Conservation (phyloP, 345 rosid genomes). For the Hibiscus mutabilis region DNA sequence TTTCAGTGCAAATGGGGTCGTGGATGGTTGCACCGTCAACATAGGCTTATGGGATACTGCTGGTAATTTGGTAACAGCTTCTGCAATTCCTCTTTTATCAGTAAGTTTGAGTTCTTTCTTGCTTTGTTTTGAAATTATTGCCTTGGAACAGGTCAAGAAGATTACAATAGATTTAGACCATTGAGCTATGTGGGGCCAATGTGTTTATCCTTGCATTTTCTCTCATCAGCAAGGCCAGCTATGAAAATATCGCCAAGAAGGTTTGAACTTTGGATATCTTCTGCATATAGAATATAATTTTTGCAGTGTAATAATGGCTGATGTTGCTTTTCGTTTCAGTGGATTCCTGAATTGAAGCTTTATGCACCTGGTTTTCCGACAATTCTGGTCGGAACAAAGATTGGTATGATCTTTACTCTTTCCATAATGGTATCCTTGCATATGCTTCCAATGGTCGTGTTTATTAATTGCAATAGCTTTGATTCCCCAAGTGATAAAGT, state of each 20-base stretch:
- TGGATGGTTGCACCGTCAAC: slow-evolving; percentile 86
- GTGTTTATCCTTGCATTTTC: background rate
- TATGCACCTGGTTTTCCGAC: slow-evolving; percentile 47
- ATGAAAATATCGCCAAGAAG: background rate
- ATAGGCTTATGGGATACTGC: slow-evolving; percentile 97
- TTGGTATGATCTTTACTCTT: background rate
- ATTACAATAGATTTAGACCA: slow-evolving; percentile 21
- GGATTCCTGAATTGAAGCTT: slow-evolving; percentile 16
- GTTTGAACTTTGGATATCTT: background rate
- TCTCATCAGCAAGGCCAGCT: background rate
- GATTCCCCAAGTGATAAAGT: no score
- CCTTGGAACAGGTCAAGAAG: slow-evolving; percentile 72
- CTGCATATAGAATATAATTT: background rate
- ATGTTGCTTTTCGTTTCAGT: slow-evolving; percentile 3
- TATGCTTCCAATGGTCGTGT: no score
- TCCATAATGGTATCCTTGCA: background rate
- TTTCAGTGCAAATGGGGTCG: slow-evolving; percentile 93
- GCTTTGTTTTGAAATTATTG: slow-evolving; percentile 8
- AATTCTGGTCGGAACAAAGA: slow-evolving; percentile 38
- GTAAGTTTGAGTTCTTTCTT: background rate
- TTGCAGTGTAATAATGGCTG: background rate
- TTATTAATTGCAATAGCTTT: no score
- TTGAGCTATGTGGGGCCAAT: background rate
- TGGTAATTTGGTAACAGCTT: slow-evolving; percentile 38
- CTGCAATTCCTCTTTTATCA: background rate